phyloP scores from a whole-genome alignment of 495 filamentous ascomycete species.

The Xylaria curta region DNA sequence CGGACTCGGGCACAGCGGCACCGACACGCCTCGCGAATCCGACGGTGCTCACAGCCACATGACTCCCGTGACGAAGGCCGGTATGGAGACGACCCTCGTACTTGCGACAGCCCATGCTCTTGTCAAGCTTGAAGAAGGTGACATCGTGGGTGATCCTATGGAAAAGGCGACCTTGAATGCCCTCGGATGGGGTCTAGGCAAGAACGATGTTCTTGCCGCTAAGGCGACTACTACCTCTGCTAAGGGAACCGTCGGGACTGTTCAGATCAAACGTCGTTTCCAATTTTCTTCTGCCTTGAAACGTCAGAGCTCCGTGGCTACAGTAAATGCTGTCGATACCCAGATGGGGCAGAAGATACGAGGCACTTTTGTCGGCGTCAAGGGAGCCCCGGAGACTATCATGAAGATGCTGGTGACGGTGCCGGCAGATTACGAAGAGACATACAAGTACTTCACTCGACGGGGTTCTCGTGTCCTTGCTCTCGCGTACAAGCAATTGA shows the following conservation, averaged over 20 bases:
- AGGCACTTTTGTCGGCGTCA: constrained; percentile 90
- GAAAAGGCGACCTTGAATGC: constrained; percentile 92
- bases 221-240: constrained; percentile 51
- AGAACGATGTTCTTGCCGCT: constrained; percentile 78
- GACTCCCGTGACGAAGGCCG: constrained; percentile 66
- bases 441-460: constrained; percentile 95
- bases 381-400: constrained; percentile 97
- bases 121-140: constrained; percentile 94
- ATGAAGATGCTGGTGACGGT: constrained; percentile 84
- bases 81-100: constrained; percentile 85
- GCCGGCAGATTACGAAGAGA: constrained; percentile 93
- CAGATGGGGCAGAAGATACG: constrained; percentile 73
- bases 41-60: constrained; percentile 81
- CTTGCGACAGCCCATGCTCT: constrained; percentile 94
- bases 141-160: constrained; percentile 98
- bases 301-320: constrained; percentile 91
- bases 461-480: constrained; percentile 93
- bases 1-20: constrained; percentile 67
- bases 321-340: constrained; percentile 70
- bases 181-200: constrained; percentile 89
- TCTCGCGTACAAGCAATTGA: constrained; percentile 90
- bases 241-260: constrained; percentile 58
- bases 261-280: constrained; percentile 95
- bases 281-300: constrained; percentile 98
- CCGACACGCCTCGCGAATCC: constrained; percentile 68